phyloP scores from a whole-genome alignment of 2,329 filamentous ascomycete species.

The Paecilomyces fulvus region DNA sequence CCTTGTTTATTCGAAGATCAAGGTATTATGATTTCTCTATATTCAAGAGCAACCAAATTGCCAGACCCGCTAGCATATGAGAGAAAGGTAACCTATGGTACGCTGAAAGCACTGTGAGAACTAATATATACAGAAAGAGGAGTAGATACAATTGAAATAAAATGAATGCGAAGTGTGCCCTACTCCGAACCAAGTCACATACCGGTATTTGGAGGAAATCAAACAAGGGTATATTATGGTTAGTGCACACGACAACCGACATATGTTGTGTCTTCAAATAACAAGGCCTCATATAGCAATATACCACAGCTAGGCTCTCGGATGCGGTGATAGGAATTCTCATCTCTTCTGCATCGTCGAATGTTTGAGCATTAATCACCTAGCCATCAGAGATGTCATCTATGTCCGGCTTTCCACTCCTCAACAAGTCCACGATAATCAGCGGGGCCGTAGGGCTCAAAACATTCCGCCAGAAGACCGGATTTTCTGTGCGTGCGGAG shows the following conservation, averaged over 20 bases:
- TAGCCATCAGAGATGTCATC: neutral
- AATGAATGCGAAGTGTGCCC: neutral
- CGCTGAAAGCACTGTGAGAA: neutral
- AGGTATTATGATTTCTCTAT: neutral
- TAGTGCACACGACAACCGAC: neutral
- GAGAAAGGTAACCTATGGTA: neutral
- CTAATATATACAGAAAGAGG: neutral
- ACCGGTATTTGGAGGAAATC: neutral
- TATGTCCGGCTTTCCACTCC: constrained; percentile 25
- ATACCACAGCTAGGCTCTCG: neutral
- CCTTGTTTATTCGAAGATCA: neutral
- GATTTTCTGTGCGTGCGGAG: constrained; percentile 39
- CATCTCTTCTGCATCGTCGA: neutral
- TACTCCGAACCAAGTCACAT: neutral
- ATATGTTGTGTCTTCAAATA: neutral
- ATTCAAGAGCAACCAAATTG: neutral
- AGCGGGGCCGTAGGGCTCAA: constrained; percentile 29
- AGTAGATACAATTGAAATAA: neutral
- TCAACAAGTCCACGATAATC: constrained; percentile 36
- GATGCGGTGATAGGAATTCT: neutral
- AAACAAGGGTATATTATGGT: neutral
- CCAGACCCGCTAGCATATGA: neutral
- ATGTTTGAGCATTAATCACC: neutral
- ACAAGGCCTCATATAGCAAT: neutral
- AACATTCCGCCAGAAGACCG: constrained; percentile 22